phyloP scores from a whole-genome alignment of 2,329 filamentous ascomycete species.

The Penicillium sp. region DNA sequence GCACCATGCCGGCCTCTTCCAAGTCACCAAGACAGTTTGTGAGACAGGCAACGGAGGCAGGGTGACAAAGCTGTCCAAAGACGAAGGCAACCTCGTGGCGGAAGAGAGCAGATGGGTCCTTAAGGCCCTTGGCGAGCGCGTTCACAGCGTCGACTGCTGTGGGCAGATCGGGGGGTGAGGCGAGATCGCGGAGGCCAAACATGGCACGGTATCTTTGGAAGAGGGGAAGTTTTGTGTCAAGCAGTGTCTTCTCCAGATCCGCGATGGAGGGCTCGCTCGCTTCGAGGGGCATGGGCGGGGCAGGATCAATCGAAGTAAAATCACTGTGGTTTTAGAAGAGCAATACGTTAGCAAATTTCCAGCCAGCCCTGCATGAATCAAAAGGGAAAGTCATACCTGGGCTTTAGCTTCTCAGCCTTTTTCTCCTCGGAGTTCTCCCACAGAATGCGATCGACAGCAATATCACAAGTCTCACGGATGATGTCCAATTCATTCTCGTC shows the following conservation, averaged over 20 bases:
- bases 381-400: slow-evolving; percentile 59
- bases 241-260: slow-evolving; percentile 70
- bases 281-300: slow-evolving; percentile 77
- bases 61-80: slow-evolving; percentile 92
- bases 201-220: slow-evolving; percentile 96
- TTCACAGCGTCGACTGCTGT: slow-evolving; percentile 84
- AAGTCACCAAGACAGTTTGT: slow-evolving; percentile 72
- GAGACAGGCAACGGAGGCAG: slow-evolving; percentile 91
- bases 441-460: slow-evolving; percentile 87
- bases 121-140: slow-evolving; percentile 79
- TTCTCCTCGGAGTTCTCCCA: slow-evolving; percentile 79
- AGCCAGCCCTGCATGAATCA: neutral
- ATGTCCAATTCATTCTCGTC: slow-evolving; percentile 72
- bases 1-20: slow-evolving; percentile 89
- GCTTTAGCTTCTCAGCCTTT: slow-evolving; percentile 71
- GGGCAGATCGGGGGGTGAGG: slow-evolving; percentile 84
- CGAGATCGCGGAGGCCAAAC: slow-evolving; percentile 93
- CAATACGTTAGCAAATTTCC: slow-evolving; percentile 9
- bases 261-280: slow-evolving; percentile 62
- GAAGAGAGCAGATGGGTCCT: slow-evolving; percentile 86
- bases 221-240: slow-evolving; percentile 74
- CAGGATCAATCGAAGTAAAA: slow-evolving; percentile 93
- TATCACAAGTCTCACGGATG: slow-evolving; percentile 93
- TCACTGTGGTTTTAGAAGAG: slow-evolving; percentile 61
- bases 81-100: slow-evolving; percentile 98